A percentile compares a stretch with the other conserved stretches of the same genome.
phyloP scores from a whole-genome alignment of 768 basidiomycete genomes.

The Cystofilobasidium ferigula region DNA sequence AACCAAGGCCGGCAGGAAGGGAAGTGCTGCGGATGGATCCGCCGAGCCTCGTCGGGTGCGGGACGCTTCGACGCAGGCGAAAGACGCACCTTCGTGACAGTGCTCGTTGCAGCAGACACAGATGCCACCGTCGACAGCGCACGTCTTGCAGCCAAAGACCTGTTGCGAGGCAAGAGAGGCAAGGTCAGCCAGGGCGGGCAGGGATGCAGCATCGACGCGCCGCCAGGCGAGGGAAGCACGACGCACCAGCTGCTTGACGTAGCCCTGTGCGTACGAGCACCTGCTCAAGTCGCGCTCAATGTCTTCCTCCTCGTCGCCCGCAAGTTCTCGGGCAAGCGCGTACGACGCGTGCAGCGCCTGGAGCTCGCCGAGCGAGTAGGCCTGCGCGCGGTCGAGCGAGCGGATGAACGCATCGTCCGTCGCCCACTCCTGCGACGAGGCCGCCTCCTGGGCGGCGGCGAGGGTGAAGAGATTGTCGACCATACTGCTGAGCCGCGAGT shows the following conservation, averaged over 20 bases:
- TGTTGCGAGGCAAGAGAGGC: not conserved
- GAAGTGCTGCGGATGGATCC: not conserved
- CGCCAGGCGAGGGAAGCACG: not conserved
- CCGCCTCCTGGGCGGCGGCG: not conserved
- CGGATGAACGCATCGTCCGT: not conserved
- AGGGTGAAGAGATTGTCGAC: not conserved
- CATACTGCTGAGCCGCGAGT: not conserved
- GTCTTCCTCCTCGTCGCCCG: not conserved
- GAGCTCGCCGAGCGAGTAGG: not conserved
- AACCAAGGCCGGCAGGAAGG: not conserved
- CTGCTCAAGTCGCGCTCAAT: not conserved
- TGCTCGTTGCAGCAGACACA: not conserved
- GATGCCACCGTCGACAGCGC: not conserved
- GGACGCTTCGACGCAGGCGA: not conserved
- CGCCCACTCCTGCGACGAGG: not conserved
- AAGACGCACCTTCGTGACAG: not conserved
- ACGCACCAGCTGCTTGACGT: not conserved
- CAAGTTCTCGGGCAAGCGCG: not conserved
- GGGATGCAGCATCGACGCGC: not conserved
- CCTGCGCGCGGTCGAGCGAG: not conserved
- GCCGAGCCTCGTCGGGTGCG: too few species aligned
- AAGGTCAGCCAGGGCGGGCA: not conserved
- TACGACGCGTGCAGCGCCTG: not conserved
- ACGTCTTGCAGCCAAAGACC: constrained; percentile 6
- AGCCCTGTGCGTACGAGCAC: not conserved